Base-by-base conservation (phyloP, 139 green algal species). In the Haematococcus sp. region DNA sequence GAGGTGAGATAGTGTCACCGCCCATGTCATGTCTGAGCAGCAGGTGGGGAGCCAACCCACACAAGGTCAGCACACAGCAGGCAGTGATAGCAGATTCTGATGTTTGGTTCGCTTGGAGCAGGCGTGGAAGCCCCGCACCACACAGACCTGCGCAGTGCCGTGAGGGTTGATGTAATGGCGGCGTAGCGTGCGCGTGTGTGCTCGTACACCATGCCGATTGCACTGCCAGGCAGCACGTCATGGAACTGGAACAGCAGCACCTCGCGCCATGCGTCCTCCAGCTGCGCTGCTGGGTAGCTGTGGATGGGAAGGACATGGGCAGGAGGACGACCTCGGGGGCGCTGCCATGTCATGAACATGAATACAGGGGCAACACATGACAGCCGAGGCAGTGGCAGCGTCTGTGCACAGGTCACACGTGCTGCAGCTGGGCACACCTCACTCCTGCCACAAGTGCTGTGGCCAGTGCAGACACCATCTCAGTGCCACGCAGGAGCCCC, bases 181-280 rank as follows among this genome's bases (percentile, higher is more conserved):
- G 58, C 20, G 58, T 65, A 65, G 51, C 54, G 44, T 2, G 19
- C 3, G 2, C 52, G 43, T 27, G 74, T 79, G 43, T 54, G 25
- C 4, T 76, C 59, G 60, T 79, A 83, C 43, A 83, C 77, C 23
- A 54, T 43, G 16, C 35, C 59, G 60, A 83, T 83, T n/a, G 67
- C 49, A 33, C 61, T 76, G 31, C 77, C 77, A 2, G 77, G 77
- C 59, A 83, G 66, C 27, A 83, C 77, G 27, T 83, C 77, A 19
- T 83, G 77, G 71, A 83, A 83, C 72, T 83, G 77, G 66, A 61
- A 83, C 67, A 83, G 66, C 72, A 83, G 59, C 23, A 79, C 67
- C 30, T 83, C 72, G 49, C 79, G 67, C 77, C 77, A 83, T 1
- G 79, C 44, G 4, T 25, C 58, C 32, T 83, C 77, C 25, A 83